phyloP scores from a whole-genome alignment of 1,284 basidiomycete species.

The Schizopora paradoxa region DNA sequence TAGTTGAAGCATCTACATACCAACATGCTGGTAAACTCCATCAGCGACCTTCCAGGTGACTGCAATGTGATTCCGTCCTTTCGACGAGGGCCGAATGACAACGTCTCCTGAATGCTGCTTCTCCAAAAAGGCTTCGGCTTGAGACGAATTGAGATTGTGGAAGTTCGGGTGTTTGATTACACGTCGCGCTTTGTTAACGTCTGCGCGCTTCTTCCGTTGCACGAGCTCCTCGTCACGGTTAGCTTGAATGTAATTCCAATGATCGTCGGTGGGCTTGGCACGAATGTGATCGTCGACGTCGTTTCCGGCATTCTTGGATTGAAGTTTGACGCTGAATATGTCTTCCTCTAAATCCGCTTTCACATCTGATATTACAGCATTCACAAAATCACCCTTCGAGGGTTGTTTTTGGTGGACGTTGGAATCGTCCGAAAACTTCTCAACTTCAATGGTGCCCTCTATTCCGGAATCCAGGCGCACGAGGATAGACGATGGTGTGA shows the following conservation, averaged over 20 bases:
- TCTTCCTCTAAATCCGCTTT: constrained; percentile 60
- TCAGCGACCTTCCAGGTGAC: constrained; percentile 99
- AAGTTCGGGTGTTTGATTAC: constrained; percentile 99
- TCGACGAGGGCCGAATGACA: constrained; percentile 94
- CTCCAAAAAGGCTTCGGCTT: constrained; percentile 88
- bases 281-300: constrained; percentile 73
- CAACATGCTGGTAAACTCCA: constrained; percentile 95
- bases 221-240: constrained; percentile 72
- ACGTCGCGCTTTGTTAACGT: constrained; percentile 72
- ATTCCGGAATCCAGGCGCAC: constrained; percentile 90
- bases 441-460: constrained; percentile 73
- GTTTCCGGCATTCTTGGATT: constrained; percentile 61
- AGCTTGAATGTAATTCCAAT: constrained; percentile 64
- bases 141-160: constrained; percentile 89
- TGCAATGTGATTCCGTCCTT: constrained; percentile 90
- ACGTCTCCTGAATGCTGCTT: constrained; percentile 92
- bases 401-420: constrained; percentile 43
- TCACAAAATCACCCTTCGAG: constrained; percentile 74
- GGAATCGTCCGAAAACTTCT: constrained; percentile 50
- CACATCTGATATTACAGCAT: constrained; percentile 75
- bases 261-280: constrained; percentile 54
- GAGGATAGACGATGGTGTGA: constrained; percentile 46
- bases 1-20: constrained; percentile 36
- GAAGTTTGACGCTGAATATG: constrained; percentile 72
- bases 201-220: constrained; percentile 79